Percentiles rank a stretch among this genome's conserved stretches.
Evolutionary conservation across 2,329 filamentous ascomycete genomes (phyloP).

Genomic region (Scortechinia acanthostroma): DNA sequence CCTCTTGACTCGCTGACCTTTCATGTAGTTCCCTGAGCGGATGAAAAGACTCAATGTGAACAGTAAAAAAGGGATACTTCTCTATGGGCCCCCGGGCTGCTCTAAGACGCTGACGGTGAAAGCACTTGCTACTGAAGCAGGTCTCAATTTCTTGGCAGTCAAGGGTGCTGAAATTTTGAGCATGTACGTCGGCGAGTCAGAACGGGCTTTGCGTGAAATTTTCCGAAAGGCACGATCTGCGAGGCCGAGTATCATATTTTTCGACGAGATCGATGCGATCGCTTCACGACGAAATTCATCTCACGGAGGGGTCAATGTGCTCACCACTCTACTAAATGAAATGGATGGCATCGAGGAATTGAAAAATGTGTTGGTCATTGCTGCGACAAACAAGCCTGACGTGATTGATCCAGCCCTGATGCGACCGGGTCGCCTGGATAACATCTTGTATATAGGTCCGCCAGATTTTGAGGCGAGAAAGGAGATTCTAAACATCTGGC

Average conservation of each 20-base stretch:
- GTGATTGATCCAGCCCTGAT: conserved; percentile 57
- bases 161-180: conserved; percentile 62
- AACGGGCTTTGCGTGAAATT: conserved; percentile 56
- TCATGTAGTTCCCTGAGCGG: conserved; percentile 11
- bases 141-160: conserved; percentile 61
- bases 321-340: conserved; percentile 61
- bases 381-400: conserved; percentile 61
- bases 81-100: conserved; percentile 64
- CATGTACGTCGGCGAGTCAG: conserved; percentile 66
- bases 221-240: conserved; percentile 60
- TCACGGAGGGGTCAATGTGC: conserved; percentile 43
- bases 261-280: conserved; percentile 65
- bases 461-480: conserved; percentile 47
- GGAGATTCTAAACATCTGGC: conserved; percentile 53
- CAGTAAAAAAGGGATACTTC: conserved; percentile 52
- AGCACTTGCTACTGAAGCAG: conserved; percentile 58
- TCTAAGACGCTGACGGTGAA: conserved; percentile 64
- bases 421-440: conserved; percentile 56
- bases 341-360: conserved; percentile 65
- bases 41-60: conserved; percentile 18
- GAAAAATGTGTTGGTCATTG: conserved; percentile 57
- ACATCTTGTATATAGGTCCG: conserved; percentile 56
- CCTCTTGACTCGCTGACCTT: background rate
- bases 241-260: conserved; percentile 63
- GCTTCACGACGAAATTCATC: conserved; percentile 28